Evolutionary conservation across 257 asterid species (phyloP).

Genomic region (Scutellaria minor): DNA sequence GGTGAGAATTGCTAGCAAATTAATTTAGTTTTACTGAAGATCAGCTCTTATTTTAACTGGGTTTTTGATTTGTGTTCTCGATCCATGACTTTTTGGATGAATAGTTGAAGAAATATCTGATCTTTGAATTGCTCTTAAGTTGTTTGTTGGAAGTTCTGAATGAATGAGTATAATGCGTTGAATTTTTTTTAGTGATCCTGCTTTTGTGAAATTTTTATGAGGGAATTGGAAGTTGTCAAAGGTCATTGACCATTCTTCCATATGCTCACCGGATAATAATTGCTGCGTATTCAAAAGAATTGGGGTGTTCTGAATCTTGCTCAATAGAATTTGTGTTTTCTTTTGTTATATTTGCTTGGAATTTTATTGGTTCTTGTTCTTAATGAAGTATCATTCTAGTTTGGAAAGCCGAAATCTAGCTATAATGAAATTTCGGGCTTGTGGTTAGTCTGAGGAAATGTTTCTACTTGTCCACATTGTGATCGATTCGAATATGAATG

Average conservation of each 20-base stretch:
- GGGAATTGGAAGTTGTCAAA: slow-evolving; percentile 5
- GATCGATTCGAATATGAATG: neutral
- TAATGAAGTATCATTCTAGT: neutral
- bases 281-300: neutral
- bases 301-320: neutral
- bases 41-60: neutral
- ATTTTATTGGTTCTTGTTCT: neutral
- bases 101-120: slow-evolving; percentile 24
- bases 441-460: neutral
- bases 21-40: neutral
- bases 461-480: neutral
- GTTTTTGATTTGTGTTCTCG: slow-evolving; percentile 20
- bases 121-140: slow-evolving; percentile 27
- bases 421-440: neutral
- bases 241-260: neutral
- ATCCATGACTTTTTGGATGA: slow-evolving; percentile 17
- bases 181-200: neutral
- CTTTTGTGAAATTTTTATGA: slow-evolving; percentile 17
- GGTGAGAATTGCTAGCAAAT: slow-evolving; percentile 41
- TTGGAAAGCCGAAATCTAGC: neutral
- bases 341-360: neutral
- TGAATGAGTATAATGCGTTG: neutral
- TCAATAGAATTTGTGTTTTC: neutral
- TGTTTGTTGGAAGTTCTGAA: neutral
- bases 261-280: neutral